Evolutionary conservation across 2,329 filamentous ascomycete species (phyloP).

Genomic region (Xylariaceae sp.): DNA sequence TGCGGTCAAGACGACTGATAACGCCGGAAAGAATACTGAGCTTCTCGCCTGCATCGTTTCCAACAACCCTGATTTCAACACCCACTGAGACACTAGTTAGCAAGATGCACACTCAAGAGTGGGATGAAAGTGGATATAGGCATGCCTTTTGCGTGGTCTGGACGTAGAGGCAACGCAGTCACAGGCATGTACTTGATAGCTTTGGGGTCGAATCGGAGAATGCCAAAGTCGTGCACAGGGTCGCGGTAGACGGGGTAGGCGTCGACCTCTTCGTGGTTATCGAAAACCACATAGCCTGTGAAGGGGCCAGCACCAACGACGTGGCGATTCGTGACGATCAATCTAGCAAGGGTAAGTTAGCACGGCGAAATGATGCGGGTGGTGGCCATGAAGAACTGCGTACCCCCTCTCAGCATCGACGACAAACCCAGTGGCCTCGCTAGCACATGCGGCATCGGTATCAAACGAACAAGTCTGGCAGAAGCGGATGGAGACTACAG

Average conservation of each 20-base stretch:
- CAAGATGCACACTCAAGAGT: not conserved
- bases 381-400: not conserved
- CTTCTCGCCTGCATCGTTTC: conserved; percentile 98
- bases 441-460: conserved; percentile 89
- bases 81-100: conserved; percentile 56
- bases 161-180: conserved; percentile 73
- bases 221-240: conserved; percentile 97
- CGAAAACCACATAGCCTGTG: conserved; percentile 97
- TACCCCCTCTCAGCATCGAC: conserved; percentile 81
- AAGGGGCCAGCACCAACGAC: conserved; percentile 95
- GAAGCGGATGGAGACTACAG: conserved; percentile 98
- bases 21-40: conserved; percentile 96
- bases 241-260: conserved; percentile 96
- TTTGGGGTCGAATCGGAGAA: conserved; percentile 92
- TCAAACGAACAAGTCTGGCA: conserved; percentile 98
- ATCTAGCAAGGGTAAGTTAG: conserved; percentile 25
- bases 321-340: conserved; percentile 82
- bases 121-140: not conserved
- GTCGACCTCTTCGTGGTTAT: conserved; percentile 97
- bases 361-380: not conserved
- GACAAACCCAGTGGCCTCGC: conserved; percentile 95
- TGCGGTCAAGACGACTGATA: conserved; percentile 91
- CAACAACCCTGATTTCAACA: conserved; percentile 91
- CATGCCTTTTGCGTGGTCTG: conserved; percentile 73
- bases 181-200: conserved; percentile 97